phyloP scores from a whole-genome alignment of 2,329 filamentous ascomycete species.

The Aspergillus bombycis region DNA sequence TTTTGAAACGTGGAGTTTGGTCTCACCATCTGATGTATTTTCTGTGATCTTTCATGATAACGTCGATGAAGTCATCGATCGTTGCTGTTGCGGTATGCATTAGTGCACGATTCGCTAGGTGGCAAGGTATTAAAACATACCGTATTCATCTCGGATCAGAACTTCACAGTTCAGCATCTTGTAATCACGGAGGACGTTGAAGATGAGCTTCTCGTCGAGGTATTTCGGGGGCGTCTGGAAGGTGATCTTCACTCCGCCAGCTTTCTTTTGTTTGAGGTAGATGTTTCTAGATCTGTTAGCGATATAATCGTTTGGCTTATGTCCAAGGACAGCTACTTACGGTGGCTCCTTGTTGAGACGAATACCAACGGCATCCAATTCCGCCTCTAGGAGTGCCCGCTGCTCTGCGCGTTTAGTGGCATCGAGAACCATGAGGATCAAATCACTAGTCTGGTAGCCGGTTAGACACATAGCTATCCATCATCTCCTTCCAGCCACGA shows the following conservation, averaged over 20 bases:
- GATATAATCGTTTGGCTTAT: background rate
- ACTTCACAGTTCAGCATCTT: slow-evolving; percentile 98
- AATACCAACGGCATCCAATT: slow-evolving; percentile 94
- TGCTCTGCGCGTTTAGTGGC: slow-evolving; percentile 97
- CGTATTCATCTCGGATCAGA: slow-evolving; percentile 87
- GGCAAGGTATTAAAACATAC: slow-evolving; percentile 36
- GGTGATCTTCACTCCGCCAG: slow-evolving; percentile 98
- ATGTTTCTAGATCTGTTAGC: slow-evolving; percentile 69
- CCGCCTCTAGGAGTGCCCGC: slow-evolving; percentile 82
- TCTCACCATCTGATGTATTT: slow-evolving; percentile 83
- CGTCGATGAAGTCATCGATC: slow-evolving; percentile 97
- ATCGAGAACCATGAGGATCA: slow-evolving; percentile 96
- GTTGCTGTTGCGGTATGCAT: slow-evolving; percentile 61
- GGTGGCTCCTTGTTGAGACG: slow-evolving; percentile 88
- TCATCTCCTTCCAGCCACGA: too few relatives aligned
- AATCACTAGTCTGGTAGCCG: slow-evolving; percentile 72
- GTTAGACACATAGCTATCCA: slow-evolving; percentile 7
- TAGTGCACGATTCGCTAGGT: background rate
- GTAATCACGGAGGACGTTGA: slow-evolving; percentile 97
- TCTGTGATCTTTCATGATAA: slow-evolving; percentile 98
- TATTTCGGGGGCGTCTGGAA: slow-evolving; percentile 87
- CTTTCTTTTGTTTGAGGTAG: slow-evolving; percentile 93
- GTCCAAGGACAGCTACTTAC: slow-evolving; percentile 52
- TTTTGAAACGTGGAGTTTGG: too few relatives aligned
- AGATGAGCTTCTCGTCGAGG: slow-evolving; percentile 96